phyloP scores from a whole-genome alignment of 306 rosid species.

The Casuarina glauca region DNA sequence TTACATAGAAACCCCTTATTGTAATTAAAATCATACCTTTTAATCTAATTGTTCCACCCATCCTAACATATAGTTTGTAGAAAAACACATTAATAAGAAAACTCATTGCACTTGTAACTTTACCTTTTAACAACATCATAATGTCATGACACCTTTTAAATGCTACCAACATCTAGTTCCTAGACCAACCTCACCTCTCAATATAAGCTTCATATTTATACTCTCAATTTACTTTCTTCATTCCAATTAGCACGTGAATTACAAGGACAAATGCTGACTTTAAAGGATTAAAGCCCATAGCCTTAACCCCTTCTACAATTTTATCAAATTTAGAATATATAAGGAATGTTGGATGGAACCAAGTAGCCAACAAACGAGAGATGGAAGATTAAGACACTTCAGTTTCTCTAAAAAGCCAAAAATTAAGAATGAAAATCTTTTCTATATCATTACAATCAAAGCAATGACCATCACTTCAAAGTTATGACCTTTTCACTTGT shows the following conservation, averaged over 20 bases:
- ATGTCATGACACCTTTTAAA: constrained; percentile 29
- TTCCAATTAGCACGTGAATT: constrained; percentile 7
- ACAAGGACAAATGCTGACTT: constrained; percentile 25
- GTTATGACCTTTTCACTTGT: constrained; percentile 6
- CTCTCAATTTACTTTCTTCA: constrained; percentile 14
- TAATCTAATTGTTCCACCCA: no score
- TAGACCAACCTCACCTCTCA: constrained; percentile 36
- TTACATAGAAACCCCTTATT: no score
- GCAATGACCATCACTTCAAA: neutral
- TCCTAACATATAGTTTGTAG: no score
- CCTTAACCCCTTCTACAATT: constrained; percentile 19
- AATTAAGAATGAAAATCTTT: constrained; percentile 8
- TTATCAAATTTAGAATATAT: constrained; percentile 1
- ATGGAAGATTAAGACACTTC: constrained; percentile 27
- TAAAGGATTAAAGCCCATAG: constrained; percentile 34
- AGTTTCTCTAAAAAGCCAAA: constrained; percentile 30
- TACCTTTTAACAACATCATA: constrained; percentile 22
- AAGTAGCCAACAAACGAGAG: constrained; percentile 6
- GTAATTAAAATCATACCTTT: no score
- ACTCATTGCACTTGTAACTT: constrained; percentile 17
- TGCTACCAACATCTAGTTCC: constrained; percentile 21
- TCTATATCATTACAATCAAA: neutral
- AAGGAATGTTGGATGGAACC: neutral
- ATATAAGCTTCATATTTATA: constrained; percentile 15
- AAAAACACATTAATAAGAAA: constrained; percentile 11